Evolutionary conservation across 176 grass and related monocot genomes (phyloP), one percentile per base, ranked within the genome.

Genomic region (Oryza officinalis): DNA sequence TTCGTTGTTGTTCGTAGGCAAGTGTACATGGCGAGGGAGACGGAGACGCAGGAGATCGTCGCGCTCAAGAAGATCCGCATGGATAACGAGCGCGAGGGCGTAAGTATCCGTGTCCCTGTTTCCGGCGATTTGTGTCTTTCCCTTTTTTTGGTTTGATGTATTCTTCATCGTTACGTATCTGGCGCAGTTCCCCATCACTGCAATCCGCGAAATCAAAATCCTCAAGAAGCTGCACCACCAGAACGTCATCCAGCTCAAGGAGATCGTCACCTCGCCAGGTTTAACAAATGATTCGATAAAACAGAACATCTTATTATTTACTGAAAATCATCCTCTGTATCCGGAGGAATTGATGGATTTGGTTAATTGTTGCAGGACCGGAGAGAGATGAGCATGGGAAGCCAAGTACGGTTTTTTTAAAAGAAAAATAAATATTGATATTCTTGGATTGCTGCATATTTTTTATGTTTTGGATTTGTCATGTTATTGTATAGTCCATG

Each of bases 141-240:
- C 57, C 0, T 18, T 79, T 30, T 45, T 50, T 18, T 22, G 23
- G 25, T 20, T 54, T 54, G 50, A 22, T 54, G 82, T 45, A 26
- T 75, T 4, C 9, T 33, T 30, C 4, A 81, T 33, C 17, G 27
- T 81, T 63, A 66, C 27, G 20, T 45, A 82, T 65, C 79, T n/a
- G 22, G 25, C 82, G 72, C 87, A 98, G 95, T 95, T 98, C 75
- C 93, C 93, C 0, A 95, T 95, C 37, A 98, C 91, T 10, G 93
- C 91, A 46, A 98, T 98, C 71, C 90, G 96, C 1, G 96, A 98
- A 88, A 98, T 98, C 49, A 98, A 95, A 76, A 98, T 98, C 85
- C 89, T 98, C 14, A 92, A 98, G 91, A 98, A 93, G 82, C 83
- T 98, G 44, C 85, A 95, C 84, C 91, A 93, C 85, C 81, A 92